A percentile compares a stretch with the other conserved stretches of the same genome.
phyloP scores from a whole-genome alignment of 805 yeast genomes.

The Candida easanensis region DNA sequence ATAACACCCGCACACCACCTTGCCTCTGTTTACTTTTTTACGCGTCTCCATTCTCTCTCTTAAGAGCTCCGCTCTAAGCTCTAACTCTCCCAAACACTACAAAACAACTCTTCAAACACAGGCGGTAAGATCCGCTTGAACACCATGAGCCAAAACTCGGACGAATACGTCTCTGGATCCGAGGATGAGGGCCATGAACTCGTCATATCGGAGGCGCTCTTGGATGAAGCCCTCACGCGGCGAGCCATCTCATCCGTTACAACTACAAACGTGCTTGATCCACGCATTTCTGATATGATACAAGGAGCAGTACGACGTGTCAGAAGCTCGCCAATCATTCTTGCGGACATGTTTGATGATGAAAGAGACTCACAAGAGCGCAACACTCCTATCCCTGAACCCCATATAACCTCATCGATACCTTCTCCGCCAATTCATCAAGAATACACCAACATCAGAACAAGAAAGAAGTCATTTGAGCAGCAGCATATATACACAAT shows the following conservation, averaged over 20 bases:
- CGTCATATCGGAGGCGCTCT: not conserved
- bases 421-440: too few relatives aligned
- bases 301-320: not conserved
- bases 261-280: not conserved
- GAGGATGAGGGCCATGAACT: not conserved
- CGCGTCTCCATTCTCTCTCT: too few relatives aligned
- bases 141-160: too few relatives aligned
- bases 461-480: constrained; percentile 21
- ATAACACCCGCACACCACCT: constrained; percentile 1
- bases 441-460: too few relatives aligned
- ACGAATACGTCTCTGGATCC: not conserved
- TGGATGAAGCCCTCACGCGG: not conserved
- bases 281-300: not conserved
- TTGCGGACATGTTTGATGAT: constrained; percentile 9
- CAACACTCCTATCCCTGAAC: not conserved
- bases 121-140: too few relatives aligned
- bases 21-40: too few relatives aligned
- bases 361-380: not conserved
- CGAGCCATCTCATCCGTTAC: not conserved
- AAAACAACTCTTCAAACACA: too few relatives aligned
- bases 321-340: not conserved
- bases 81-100: too few relatives aligned
- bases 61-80: too few relatives aligned
- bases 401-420: constrained; percentile 5
- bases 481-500: constrained; percentile 28